Percentiles rank a stretch among this genome's conserved stretches.
Evolutionary conservation across 2,329 filamentous ascomycete species (phyloP).

Genomic region (Fusarium guadeloupense): DNA sequence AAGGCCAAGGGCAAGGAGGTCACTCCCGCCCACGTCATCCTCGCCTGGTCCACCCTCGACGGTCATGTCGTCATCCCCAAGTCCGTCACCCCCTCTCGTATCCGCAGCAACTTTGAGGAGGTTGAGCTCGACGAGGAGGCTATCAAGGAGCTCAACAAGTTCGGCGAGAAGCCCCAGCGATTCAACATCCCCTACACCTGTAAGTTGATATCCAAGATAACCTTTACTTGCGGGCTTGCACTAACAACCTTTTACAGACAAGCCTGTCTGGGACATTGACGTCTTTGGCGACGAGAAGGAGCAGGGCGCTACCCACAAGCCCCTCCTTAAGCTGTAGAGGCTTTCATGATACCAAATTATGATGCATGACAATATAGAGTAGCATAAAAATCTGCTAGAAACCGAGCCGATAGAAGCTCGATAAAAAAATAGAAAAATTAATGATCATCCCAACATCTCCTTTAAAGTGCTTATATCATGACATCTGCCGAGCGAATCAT

Average conservation of each 20-base stretch:
- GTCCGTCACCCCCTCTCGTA: slow-evolving; percentile 73
- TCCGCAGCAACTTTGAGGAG: slow-evolving; percentile 75
- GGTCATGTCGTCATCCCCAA: slow-evolving; percentile 80
- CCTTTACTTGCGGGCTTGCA: not conserved
- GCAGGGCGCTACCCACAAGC: slow-evolving; percentile 58
- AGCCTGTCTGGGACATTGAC: slow-evolving; percentile 65
- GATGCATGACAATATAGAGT: slow-evolving; percentile 32
- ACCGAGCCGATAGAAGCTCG: not conserved
- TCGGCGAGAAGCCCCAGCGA: slow-evolving; percentile 62
- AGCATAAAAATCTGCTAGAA: not conserved
- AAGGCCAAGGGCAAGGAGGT: slow-evolving; percentile 49
- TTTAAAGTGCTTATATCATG: not conserved
- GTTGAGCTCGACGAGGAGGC: slow-evolving; percentile 68
- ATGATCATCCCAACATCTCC: not conserved
- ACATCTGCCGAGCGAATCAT: slow-evolving; percentile 4
- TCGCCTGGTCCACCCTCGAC: slow-evolving; percentile 67
- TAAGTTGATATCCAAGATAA: slow-evolving; percentile 40
- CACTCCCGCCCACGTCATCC: slow-evolving; percentile 57
- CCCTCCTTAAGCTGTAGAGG: slow-evolving; percentile 49
- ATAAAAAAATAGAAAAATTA: slow-evolving; percentile 17
- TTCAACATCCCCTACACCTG: slow-evolving; percentile 57
- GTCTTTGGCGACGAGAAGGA: slow-evolving; percentile 65
- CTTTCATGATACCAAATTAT: slow-evolving; percentile 34
- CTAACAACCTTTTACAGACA: slow-evolving; percentile 48
- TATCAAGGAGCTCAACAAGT: slow-evolving; percentile 67